Evolutionary conservation across 805 yeast species (phyloP).

Genomic region (Priceomyces melissophilus): DNA sequence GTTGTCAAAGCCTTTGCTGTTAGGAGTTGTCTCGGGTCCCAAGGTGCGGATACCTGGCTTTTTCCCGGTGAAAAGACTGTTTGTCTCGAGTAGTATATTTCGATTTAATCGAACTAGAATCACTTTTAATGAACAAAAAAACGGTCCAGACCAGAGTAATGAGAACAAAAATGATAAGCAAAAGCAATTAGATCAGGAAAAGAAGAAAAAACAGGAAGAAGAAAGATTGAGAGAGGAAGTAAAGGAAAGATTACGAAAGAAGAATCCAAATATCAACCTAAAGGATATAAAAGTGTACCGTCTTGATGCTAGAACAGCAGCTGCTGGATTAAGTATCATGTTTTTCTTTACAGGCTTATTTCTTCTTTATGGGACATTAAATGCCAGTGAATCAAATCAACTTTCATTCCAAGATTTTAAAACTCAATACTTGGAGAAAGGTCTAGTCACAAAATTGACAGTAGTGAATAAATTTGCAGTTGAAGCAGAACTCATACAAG

Average conservation of each 20-base stretch:
- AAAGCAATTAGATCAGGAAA: slow-evolving; percentile 9
- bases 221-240: slow-evolving; percentile 33
- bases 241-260: slow-evolving; percentile 26
- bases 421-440: slow-evolving; percentile 70
- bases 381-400: slow-evolving; percentile 20
- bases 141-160: not conserved
- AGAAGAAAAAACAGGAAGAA: slow-evolving; percentile 24
- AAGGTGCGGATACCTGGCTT: no score
- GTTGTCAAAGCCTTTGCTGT: no score
- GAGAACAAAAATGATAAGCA: slow-evolving; percentile 7
- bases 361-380: slow-evolving; percentile 8
- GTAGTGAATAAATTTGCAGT: slow-evolving; percentile 75
- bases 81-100: not conserved
- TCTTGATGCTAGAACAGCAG: slow-evolving; percentile 14
- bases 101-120: not conserved
- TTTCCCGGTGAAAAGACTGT: not conserved
- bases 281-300: slow-evolving; percentile 31
- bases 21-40: no score
- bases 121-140: not conserved
- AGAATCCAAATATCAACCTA: slow-evolving; percentile 23
- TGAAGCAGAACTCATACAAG: slow-evolving; percentile 57
- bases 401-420: slow-evolving; percentile 79
- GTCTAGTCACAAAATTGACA: slow-evolving; percentile 67
- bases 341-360: slow-evolving; percentile 16
- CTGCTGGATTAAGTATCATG: slow-evolving; percentile 16